Conservation (phyloP, 228 moss, liverwort and hornwort genomes). For the Sphagnum magellanicum region DNA sequence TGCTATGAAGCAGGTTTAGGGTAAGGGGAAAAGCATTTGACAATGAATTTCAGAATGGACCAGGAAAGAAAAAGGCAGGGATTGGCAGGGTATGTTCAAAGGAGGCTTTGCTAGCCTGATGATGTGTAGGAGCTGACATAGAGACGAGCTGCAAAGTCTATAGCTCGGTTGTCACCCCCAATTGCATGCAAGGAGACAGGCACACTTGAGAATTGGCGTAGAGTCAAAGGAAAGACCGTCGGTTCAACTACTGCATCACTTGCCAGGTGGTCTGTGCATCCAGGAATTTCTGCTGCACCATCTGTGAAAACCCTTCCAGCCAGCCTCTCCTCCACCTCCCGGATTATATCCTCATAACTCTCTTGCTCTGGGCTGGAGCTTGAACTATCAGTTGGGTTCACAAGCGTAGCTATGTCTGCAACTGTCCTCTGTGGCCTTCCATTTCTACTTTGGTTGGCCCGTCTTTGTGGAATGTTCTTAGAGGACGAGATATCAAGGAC, state of each 20-base stretch:
- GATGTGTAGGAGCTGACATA: constrained; percentile 94
- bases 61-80: neutral
- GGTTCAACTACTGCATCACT: constrained; percentile 76
- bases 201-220: constrained; percentile 71
- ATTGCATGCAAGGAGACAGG: constrained; percentile 81
- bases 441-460: constrained; percentile 35
- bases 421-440: constrained; percentile 77
- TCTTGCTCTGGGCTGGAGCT: constrained; percentile 56
- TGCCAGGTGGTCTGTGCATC: constrained; percentile 21
- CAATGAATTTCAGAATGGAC: neutral
- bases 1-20: neutral
- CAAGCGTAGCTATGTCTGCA: constrained; percentile 83
- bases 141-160: constrained; percentile 84
- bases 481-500: constrained; percentile 70
- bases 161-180: constrained; percentile 74
- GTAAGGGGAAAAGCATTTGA: neutral
- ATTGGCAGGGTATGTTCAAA: neutral
- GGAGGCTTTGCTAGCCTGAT: constrained; percentile 12
- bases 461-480: constrained; percentile 48
- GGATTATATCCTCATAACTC: constrained; percentile 72
- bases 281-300: constrained; percentile 33
- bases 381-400: constrained; percentile 70
- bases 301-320: constrained; percentile 67
- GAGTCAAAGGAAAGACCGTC: constrained; percentile 70
- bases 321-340: constrained; percentile 83